These are phyloP conservation scores for Gloeophyllum trabeum DNA, from an alignment of 768 basidiomycete genomes.

Conservation along the genomic window DNA sequence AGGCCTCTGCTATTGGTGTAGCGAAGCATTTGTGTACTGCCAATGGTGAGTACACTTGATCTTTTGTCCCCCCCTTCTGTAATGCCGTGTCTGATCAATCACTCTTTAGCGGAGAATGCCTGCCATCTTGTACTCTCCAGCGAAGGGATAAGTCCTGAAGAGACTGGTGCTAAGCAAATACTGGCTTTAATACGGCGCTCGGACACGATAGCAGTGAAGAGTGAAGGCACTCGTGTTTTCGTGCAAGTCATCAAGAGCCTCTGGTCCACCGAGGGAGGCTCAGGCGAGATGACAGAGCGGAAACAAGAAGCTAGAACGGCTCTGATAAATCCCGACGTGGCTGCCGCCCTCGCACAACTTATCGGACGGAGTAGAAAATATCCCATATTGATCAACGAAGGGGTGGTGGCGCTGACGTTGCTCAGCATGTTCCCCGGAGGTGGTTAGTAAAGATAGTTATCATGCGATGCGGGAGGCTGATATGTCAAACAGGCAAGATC, in stretches of 20 bases:
- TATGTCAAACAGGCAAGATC: constrained; percentile 33
- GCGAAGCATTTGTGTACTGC: constrained; percentile 81
- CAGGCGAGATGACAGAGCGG: constrained; percentile 30
- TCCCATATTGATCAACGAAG: constrained; percentile 82
- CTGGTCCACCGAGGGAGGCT: constrained; percentile 42
- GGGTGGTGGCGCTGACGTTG: constrained; percentile 71
- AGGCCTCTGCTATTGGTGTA: constrained; percentile 79
- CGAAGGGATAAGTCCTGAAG: too few species aligned
- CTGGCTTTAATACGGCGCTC: constrained; percentile 68
- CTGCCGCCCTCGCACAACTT: constrained; percentile 55
- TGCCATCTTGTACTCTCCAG: constrained; percentile 39
- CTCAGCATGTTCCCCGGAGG: constrained; percentile 56
- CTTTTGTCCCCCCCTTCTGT: too few species aligned
- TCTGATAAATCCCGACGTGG: constrained; percentile 41
- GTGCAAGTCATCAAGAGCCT: constrained; percentile 79
- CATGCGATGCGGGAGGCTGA: neutral
- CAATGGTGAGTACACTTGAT: constrained; percentile 57
- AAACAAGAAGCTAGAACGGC: constrained; percentile 40
- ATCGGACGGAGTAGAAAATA: constrained; percentile 71
- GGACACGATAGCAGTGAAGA: constrained; percentile 72
- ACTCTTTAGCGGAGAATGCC: constrained; percentile 29
- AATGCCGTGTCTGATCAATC: too few species aligned
- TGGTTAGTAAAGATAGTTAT: constrained; percentile 41
- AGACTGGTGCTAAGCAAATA: constrained; percentile 54
- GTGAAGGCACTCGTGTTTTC: constrained; percentile 82